Conservation (phyloP, 345 rosid species). For the Gossypium anomalum region DNA sequence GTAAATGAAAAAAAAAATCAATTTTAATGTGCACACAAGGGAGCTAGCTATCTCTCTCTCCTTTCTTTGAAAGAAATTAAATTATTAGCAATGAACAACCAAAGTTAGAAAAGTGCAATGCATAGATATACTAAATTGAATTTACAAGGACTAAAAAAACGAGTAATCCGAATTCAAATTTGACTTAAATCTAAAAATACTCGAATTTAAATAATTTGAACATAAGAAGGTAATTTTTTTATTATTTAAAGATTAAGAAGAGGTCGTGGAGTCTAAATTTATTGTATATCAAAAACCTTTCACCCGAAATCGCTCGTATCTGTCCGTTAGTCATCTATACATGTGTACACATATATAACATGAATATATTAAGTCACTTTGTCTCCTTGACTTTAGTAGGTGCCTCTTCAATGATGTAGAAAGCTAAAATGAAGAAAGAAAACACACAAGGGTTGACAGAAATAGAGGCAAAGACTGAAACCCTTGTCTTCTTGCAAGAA, state of each 20-base stretch:
- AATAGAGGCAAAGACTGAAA: neutral
- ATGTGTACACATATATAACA: neutral
- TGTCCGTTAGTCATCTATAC: neutral
- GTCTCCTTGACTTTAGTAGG: neutral
- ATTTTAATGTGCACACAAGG: slow-evolving; percentile 9
- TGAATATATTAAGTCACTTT: neutral
- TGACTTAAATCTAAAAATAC: too few species aligned
- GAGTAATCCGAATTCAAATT: too few species aligned
- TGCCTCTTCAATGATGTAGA: slow-evolving; percentile 19
- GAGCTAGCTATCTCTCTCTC: slow-evolving; percentile 3
- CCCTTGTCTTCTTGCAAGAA: neutral
- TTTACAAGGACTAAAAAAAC: too few species aligned
- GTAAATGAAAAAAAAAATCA: slow-evolving; percentile 17
- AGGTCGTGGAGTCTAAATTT: too few species aligned
- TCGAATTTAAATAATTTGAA: too few species aligned
- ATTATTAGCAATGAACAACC: neutral
- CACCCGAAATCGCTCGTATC: too few species aligned
- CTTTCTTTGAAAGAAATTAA: slow-evolving; percentile 5
- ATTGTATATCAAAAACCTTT: too few species aligned
- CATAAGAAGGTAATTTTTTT: too few species aligned
- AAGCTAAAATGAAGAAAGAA: neutral
- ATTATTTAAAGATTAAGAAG: too few species aligned
- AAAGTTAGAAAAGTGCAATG: too few species aligned
- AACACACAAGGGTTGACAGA: neutral
- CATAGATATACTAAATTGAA: neutral